Evolutionary conservation across 2,329 filamentous ascomycete species (phyloP).

Genomic region (Botrytis byssoidea): DNA sequence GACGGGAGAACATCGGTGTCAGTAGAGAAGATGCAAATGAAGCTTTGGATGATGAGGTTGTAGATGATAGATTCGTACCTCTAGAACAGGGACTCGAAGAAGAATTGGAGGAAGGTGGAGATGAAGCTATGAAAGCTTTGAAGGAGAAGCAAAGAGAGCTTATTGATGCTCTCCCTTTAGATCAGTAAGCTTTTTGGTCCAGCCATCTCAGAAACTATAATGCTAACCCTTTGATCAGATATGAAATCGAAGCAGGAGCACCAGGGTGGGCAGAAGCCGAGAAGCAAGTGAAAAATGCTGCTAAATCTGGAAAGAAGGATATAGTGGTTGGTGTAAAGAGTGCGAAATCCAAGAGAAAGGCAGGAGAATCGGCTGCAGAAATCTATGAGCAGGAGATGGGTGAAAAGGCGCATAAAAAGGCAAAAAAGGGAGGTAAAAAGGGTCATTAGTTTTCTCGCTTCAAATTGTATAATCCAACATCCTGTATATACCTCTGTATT

Average conservation of each 20-base stretch:
- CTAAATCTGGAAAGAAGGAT: slow-evolving; percentile 55
- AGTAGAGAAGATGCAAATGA: slow-evolving; percentile 58
- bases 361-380: slow-evolving; percentile 55
- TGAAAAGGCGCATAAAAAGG: slow-evolving; percentile 52
- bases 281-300: slow-evolving; percentile 64
- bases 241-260: slow-evolving; percentile 62
- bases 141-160: slow-evolving; percentile 80
- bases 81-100: slow-evolving; percentile 72
- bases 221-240: slow-evolving; percentile 46
- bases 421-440: slow-evolving; percentile 48
- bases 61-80: slow-evolving; percentile 66
- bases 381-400: slow-evolving; percentile 61
- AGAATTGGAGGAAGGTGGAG: slow-evolving; percentile 79
- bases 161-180: slow-evolving; percentile 86
- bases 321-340: slow-evolving; percentile 79
- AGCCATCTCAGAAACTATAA: neutral
- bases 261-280: slow-evolving; percentile 70
- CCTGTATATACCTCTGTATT: slow-evolving; percentile 18
- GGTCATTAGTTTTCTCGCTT: slow-evolving; percentile 22
- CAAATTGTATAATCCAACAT: slow-evolving; percentile 5
- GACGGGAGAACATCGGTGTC: slow-evolving; percentile 55
- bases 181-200: slow-evolving; percentile 60
- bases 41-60: slow-evolving; percentile 67
- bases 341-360: slow-evolving; percentile 75
- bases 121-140: slow-evolving; percentile 69